These are phyloP conservation scores for Mycena metata DNA, from an alignment of 768 basidiomycete species.

Conservation along the genomic window DNA sequence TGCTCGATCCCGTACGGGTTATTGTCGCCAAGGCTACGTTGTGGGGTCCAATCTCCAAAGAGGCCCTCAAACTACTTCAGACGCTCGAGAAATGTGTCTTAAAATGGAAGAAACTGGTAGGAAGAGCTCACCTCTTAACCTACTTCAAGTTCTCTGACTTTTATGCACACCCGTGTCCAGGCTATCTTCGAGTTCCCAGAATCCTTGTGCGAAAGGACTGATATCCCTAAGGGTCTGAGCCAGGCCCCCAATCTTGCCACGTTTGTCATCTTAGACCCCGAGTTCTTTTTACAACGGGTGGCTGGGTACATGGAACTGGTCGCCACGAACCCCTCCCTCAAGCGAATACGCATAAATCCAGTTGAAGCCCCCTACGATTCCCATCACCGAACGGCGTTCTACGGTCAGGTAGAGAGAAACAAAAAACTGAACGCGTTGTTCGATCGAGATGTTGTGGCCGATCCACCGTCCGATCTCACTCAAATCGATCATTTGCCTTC, in stretches of 20 bases:
- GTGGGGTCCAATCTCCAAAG: neutral
- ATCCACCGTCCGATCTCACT: neutral
- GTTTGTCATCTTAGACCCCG: slow-evolving; percentile 1
- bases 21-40: neutral
- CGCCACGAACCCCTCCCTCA: slow-evolving; percentile 2
- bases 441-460: neutral
- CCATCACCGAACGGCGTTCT: neutral
- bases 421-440: neutral
- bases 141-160: neutral
- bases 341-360: neutral
- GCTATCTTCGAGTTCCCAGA: neutral
- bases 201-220: neutral
- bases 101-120: slow-evolving; percentile 8
- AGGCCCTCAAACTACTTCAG: neutral
- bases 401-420: neutral
- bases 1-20: slow-evolving; percentile 18
- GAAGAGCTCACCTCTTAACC: too few relatives aligned
- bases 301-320: neutral
- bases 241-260: slow-evolving; percentile 9
- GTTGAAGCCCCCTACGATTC: neutral
- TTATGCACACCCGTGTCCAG: neutral
- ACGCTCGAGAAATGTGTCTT: slow-evolving; percentile 11
- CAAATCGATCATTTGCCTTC: neutral
- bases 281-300: neutral
- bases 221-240: neutral